A percentile compares a stretch with the other conserved stretches of the same genome.
Evolutionary conservation across 2,329 filamentous ascomycete species (phyloP).

Genomic region (Achaetomium macrosporum): DNA sequence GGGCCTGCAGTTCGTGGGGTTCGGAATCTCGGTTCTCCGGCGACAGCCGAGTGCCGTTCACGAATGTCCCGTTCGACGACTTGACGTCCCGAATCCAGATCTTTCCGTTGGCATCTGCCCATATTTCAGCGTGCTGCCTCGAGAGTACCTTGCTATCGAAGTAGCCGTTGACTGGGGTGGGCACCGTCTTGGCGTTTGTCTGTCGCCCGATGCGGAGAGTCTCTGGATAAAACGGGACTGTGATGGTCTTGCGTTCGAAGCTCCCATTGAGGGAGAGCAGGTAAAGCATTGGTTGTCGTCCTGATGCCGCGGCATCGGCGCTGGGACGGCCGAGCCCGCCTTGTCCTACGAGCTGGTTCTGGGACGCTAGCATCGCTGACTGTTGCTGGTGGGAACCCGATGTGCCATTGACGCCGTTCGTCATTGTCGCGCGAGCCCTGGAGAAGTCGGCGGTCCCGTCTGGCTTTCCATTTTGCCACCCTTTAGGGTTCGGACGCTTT

Average conservation of each 20-base stretch:
- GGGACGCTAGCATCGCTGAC: constrained; percentile 32
- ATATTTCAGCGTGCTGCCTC: constrained; percentile 92
- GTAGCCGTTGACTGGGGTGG: constrained; percentile 85
- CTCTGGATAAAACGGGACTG: constrained; percentile 90
- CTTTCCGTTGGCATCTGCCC: constrained; percentile 78
- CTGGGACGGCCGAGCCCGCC: constrained; percentile 58
- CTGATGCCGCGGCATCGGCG: constrained; percentile 54
- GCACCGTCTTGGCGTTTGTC: constrained; percentile 93
- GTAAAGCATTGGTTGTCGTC: constrained; percentile 68
- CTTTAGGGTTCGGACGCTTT: constrained; percentile 48
- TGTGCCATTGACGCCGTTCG: constrained; percentile 41
- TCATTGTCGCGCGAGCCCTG: constrained; percentile 37
- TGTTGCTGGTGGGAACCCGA: constrained; percentile 35
- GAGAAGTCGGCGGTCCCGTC: constrained; percentile 45
- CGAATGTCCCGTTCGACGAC: constrained; percentile 97
- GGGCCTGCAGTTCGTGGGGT: constrained; percentile 84
- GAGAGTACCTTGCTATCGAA: constrained; percentile 98
- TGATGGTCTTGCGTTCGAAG: constrained; percentile 95
- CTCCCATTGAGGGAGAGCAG: constrained; percentile 90
- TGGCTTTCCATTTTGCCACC: constrained; percentile 44
- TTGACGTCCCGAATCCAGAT: constrained; percentile 97
- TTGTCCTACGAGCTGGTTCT: constrained; percentile 35
- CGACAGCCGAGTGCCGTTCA: constrained; percentile 85
- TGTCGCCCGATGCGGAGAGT: constrained; percentile 89
- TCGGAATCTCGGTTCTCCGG: constrained; percentile 95